Conservation (phyloP, 2,329 filamentous ascomycete genomes). For the Hypocreales sp. region DNA sequence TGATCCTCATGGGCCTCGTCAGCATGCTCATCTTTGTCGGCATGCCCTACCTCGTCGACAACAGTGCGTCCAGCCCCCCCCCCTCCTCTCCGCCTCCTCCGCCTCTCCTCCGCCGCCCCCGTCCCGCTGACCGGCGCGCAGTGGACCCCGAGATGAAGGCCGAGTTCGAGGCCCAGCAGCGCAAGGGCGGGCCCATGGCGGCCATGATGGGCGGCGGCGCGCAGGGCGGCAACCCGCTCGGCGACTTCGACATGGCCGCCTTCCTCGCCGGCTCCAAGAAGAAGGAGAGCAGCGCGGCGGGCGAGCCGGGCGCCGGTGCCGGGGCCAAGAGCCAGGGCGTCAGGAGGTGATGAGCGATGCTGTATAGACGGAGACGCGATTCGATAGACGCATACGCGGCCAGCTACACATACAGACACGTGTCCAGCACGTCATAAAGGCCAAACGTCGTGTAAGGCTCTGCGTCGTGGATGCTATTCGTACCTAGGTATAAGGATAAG, state of each 20-base stretch:
- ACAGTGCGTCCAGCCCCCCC: slow-evolving; percentile 51
- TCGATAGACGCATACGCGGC: too few relatives aligned
- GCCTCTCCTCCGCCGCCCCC: too few relatives aligned
- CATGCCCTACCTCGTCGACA: slow-evolving; percentile 91
- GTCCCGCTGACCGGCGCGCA: too few relatives aligned
- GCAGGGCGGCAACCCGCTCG: slow-evolving; percentile 25
- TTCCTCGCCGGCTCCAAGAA: slow-evolving; percentile 43
- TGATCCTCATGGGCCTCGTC: slow-evolving; percentile 84
- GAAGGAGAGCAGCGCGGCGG: slow-evolving; percentile 17
- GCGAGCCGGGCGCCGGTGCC: too few relatives aligned
- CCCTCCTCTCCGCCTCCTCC: neutral
- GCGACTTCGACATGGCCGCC: slow-evolving; percentile 45
- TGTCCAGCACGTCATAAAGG: too few relatives aligned
- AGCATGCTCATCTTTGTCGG: slow-evolving; percentile 75
- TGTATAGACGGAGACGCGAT: too few relatives aligned
- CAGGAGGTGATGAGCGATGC: slow-evolving; percentile 19
- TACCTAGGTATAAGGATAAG: too few relatives aligned
- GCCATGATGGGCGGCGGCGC: slow-evolving; percentile 28
- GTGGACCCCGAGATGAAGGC: slow-evolving; percentile 94
- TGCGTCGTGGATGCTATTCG: too few relatives aligned
- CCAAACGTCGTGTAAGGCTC: too few relatives aligned
- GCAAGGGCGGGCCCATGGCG: slow-evolving; percentile 48
- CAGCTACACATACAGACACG: too few relatives aligned
- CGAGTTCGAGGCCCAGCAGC: slow-evolving; percentile 84
- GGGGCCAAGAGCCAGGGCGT: slow-evolving; percentile 19